These are phyloP conservation scores for Triticum dicoccoides DNA, from an alignment of 176 grass and related monocot species.

Conservation along the genomic window DNA sequence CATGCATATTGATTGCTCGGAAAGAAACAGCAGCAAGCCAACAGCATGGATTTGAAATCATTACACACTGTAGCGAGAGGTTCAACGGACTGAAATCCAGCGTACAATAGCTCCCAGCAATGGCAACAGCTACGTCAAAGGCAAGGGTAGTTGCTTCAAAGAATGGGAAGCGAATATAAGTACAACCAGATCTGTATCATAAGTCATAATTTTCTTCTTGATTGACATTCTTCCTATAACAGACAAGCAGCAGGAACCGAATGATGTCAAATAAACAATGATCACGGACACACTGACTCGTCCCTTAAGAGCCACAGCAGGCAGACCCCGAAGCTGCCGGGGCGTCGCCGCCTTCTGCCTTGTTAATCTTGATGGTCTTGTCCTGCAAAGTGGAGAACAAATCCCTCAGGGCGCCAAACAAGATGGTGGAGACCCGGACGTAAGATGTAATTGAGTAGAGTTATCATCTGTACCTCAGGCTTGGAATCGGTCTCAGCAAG, in stretches of 20 bases:
- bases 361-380: constrained; percentile 85
- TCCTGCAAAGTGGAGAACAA: constrained; percentile 51
- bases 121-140: constrained; percentile 58
- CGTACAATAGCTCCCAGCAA: constrained; percentile 49
- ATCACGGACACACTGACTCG: background rate
- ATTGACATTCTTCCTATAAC: constrained; percentile 66
- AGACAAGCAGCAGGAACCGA: constrained; percentile 46
- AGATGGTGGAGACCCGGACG: background rate
- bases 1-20: constrained; percentile 37
- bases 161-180: constrained; percentile 64
- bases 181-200: constrained; percentile 56
- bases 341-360: constrained; percentile 36
- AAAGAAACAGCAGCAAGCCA: constrained; percentile 37
- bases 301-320: constrained; percentile 76
- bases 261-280: constrained; percentile 61
- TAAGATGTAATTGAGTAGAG: background rate
- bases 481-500: constrained; percentile 80
- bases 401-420: constrained; percentile 5
- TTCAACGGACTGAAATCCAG: constrained; percentile 40
- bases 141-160: constrained; percentile 71
- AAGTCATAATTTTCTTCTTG: constrained; percentile 61
- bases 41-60: constrained; percentile 41
- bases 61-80: constrained; percentile 42
- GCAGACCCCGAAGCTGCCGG: constrained; percentile 49
- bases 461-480: constrained; percentile 61